These are phyloP conservation scores for Rhodomyrtus psidioides DNA, from an alignment of 441 rosid genomes.

Conservation along the genomic window DNA sequence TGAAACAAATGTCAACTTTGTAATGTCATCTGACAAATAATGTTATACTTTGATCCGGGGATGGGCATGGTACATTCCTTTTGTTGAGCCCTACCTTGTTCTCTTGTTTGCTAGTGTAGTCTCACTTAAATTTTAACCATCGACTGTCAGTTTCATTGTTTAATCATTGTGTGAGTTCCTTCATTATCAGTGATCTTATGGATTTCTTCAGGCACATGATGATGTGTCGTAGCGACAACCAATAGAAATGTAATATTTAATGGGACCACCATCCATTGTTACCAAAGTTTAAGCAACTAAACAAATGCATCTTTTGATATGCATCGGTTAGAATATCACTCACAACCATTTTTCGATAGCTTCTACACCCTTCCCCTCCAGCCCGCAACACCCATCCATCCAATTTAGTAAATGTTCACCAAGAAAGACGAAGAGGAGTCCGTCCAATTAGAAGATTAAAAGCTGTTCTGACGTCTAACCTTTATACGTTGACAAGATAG, in stretches of 20 bases:
- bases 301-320: not conserved
- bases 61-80: not conserved
- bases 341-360: not conserved
- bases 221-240: not conserved
- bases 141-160: not conserved
- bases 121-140: not conserved
- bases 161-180: not conserved
- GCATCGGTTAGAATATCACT: not conserved
- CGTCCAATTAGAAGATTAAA: not conserved
- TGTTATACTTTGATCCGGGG: not conserved
- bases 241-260: not conserved
- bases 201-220: not conserved
- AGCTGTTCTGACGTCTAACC: not conserved
- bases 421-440: not conserved
- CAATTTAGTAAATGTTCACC: not conserved
- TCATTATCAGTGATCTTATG: not conserved
- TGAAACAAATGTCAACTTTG: not conserved
- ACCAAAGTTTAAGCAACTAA: not conserved
- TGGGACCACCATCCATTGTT: not conserved
- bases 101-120: not conserved
- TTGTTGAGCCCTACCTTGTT: not conserved
- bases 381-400: not conserved
- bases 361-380: not conserved
- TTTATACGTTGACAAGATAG: not conserved
- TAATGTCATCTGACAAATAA: not conserved